These are phyloP conservation scores for Phytophthora citricola DNA, from an alignment of 352 stramenopile species.

Conservation along the genomic window DNA sequence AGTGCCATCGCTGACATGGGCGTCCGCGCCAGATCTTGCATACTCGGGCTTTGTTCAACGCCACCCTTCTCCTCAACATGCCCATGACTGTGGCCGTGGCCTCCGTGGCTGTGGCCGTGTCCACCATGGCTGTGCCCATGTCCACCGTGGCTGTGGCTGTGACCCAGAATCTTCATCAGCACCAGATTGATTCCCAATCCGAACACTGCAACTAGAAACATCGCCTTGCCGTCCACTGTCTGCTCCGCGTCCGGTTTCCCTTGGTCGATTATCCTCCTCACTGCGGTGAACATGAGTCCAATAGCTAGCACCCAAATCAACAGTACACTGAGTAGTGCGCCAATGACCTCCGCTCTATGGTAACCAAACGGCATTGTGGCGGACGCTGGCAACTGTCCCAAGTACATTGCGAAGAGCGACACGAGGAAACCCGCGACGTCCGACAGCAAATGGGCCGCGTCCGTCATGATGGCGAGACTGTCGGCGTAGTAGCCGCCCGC, in stretches of 20 bases:
- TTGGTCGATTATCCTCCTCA: constrained; percentile 80
- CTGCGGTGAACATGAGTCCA: constrained; percentile 91
- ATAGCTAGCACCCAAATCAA: constrained; percentile 95
- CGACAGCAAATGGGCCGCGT: constrained; percentile 82
- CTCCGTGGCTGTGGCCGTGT: constrained; percentile 56
- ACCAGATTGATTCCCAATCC: constrained; percentile 96
- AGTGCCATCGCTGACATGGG: constrained; percentile 82
- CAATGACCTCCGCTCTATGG: constrained; percentile 96
- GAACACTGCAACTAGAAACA: constrained; percentile 94
- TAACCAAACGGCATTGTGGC: constrained; percentile 94
- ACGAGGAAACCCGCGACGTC: constrained; percentile 85
- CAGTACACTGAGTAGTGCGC: constrained; percentile 94
- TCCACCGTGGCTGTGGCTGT: constrained; percentile 54
- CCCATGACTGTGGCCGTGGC: constrained; percentile 35
- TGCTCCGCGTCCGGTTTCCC: constrained; percentile 34
- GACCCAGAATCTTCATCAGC: constrained; percentile 93
- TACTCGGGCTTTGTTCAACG: constrained; percentile 52
- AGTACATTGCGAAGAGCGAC: constrained; percentile 85
- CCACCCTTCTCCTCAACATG: constrained; percentile 29
- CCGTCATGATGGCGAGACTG: constrained; percentile 96
- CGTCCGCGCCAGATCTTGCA: constrained; percentile 59
- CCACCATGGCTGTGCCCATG: constrained; percentile 57
- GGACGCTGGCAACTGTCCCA: constrained; percentile 59
- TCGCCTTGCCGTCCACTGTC: constrained; percentile 87
- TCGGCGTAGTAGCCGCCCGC: constrained; percentile 93